These are phyloP conservation scores for Beta corolliflora DNA, from an alignment of 179 eudicot species.

Conservation along the genomic window DNA sequence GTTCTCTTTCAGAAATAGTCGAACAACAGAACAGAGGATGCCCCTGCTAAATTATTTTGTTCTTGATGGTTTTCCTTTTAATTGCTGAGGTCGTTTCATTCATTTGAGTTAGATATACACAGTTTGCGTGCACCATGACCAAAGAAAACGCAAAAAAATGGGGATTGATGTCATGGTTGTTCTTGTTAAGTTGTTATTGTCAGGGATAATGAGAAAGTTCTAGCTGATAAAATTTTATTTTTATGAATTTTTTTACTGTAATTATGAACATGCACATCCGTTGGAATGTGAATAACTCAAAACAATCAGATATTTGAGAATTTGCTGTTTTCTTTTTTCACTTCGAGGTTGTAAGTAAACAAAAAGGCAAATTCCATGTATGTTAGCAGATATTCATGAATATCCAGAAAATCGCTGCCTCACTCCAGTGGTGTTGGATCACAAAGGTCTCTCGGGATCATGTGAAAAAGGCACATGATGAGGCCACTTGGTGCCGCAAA, in stretches of 20 bases:
- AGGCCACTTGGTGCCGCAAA: too few species aligned
- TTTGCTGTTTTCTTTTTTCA: not conserved
- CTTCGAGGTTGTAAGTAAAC: too few species aligned
- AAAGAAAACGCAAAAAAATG: not conserved
- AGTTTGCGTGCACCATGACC: not conserved
- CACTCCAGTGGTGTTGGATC: too few species aligned
- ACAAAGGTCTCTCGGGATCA: too few species aligned
- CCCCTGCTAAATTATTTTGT: conserved; percentile 19
- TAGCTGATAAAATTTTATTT: not conserved
- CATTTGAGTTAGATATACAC: not conserved
- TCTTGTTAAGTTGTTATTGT: not conserved
- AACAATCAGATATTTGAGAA: not conserved
- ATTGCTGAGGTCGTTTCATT: conserved; percentile 5
- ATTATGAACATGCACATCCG: not conserved
- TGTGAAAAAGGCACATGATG: too few species aligned
- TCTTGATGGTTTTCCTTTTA: not conserved
- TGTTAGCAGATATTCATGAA: too few species aligned
- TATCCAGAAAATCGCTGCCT: too few species aligned
- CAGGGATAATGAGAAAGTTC: not conserved
- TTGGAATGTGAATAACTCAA: not conserved
- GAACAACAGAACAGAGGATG: conserved; percentile 34
- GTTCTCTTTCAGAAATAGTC: conserved; percentile 34
- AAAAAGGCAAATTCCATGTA: too few species aligned
- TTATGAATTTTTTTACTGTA: not conserved
- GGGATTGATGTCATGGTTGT: not conserved